Base-by-base conservation (phyloP, 768 basidiomycete species). In the Candolleomyces aberdarensis region DNA sequence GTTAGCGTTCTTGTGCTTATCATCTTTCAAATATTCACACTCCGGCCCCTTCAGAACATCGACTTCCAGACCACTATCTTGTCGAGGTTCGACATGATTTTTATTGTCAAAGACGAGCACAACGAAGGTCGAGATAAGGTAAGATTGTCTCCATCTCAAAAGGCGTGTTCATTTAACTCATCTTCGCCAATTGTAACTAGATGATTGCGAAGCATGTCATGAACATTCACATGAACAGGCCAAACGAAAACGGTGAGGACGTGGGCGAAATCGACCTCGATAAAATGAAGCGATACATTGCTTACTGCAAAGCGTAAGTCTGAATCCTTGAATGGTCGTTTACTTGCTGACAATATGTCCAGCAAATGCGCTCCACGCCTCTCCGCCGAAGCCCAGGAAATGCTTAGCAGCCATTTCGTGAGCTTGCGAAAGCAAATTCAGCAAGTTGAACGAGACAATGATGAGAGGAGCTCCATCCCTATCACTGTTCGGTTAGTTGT, bases 51-150 rank as follows among this genome's bases (percentile, higher is more conserved):
- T 2, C 53, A 84, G 93, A 97, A 97, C 70, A 97, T 97, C 65
- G 96, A 97, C 71, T 96, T 97, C 73, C 95, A 97, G 76, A 97
- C 96, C 6, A 98, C 97, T 1, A 98, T 99, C 65, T 75, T 99
- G 70, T 98, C 96, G 52, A 91, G 97, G 59, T 99, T 99, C 74
- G 97, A 99, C 71, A 96, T 99, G 96, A 98, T 99, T 67, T 99
- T 98, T 79, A 96, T 99, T 65, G 91, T 99, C 62, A 94, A 92
- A 72, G 97, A 99, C 68, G 95, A 98, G 69, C 97, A 99, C 72
- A 94, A 98, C 70, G 97, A 98, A 72, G 78, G 81, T 44, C 85
- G 97, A 52, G 97, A 99, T 72, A 86, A 88, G 73, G 95, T 93
- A 62, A 44, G 83, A 75, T 10, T 10, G 56, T 20, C 9, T 43